phyloP scores from a whole-genome alignment of 768 basidiomycete species.

The Hebeloma cylindrosporum region DNA sequence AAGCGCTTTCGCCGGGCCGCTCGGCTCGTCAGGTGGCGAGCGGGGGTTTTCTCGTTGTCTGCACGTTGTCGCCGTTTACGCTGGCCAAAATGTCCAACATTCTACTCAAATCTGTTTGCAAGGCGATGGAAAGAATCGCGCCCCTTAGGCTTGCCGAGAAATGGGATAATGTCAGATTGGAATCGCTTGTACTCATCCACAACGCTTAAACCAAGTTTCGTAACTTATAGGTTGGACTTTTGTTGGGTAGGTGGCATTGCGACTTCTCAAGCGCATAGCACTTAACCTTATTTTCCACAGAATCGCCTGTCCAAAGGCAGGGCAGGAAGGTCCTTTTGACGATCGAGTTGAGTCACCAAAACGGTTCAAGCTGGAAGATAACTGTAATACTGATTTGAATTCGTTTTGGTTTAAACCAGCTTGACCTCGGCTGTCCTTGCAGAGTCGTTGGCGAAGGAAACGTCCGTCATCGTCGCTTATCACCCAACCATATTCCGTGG shows the following conservation, averaged over 20 bases:
- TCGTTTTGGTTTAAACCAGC: no score
- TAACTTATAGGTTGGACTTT: constrained; percentile 59
- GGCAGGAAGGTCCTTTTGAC: constrained; percentile 56
- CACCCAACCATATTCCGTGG: constrained; percentile 84
- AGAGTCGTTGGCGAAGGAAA: constrained; percentile 61
- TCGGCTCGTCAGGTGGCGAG: no score
- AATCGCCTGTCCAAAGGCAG: constrained; percentile 52
- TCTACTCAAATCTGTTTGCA: constrained; percentile 53
- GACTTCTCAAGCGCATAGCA: constrained; percentile 3
- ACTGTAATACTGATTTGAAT: no score
- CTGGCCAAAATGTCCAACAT: constrained; percentile 33
- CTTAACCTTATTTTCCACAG: constrained; percentile 26
- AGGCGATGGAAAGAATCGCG: constrained; percentile 81
- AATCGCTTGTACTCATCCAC: constrained; percentile 8
- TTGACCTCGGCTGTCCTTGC: constrained; percentile 68
- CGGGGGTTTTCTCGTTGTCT: no score
- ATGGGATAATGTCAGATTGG: constrained; percentile 87
- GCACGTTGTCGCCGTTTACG: no score
- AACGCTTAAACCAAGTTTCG: constrained; percentile 15
- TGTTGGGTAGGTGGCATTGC: constrained; percentile 53
- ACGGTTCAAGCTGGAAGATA: constrained; percentile 6
- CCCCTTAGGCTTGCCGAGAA: constrained; percentile 82
- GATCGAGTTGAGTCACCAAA: constrained; percentile 51
- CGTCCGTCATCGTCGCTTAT: constrained; percentile 75
- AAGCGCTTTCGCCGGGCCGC: no score